phyloP scores from a whole-genome alignment of 305 asterid species.

The Striga hermonthica region DNA sequence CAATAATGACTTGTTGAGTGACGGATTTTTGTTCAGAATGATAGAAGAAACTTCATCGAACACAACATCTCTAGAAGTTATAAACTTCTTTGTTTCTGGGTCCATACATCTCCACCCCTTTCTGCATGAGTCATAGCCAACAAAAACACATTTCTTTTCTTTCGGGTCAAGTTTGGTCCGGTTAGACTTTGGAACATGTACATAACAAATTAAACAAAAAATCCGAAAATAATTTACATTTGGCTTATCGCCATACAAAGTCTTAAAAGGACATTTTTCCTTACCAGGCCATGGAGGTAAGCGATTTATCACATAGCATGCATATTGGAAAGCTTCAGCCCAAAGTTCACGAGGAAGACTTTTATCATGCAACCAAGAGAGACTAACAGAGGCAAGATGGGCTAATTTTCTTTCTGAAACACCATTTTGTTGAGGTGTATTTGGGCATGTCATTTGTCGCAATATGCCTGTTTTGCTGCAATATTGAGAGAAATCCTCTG shows the following conservation, averaged over 20 bases:
- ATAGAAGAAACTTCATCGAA: no score
- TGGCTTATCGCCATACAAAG: not conserved
- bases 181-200: not conserved
- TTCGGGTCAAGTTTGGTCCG: not conserved
- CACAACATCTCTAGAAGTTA: no score
- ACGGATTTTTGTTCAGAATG: no score
- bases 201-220: not conserved
- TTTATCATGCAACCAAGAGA: not conserved
- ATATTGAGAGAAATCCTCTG: not conserved
- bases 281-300: not conserved
- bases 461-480: slow-evolving; percentile 11
- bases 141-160: not conserved
- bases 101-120: not conserved
- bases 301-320: not conserved
- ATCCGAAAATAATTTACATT: not conserved
- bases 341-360: not conserved
- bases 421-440: slow-evolving; percentile 28
- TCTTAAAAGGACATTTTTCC: not conserved
- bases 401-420: slow-evolving; percentile 3
- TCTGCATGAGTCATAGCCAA: not conserved
- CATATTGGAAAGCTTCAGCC: not conserved
- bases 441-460: slow-evolving; percentile 28
- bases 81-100: no score
- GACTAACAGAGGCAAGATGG: no score
- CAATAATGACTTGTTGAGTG: no score